A percentile compares a stretch with the other conserved stretches of the same genome.
Evolutionary conservation across 305 asterid species (phyloP).

Genomic region (Solanum hybrid): DNA sequence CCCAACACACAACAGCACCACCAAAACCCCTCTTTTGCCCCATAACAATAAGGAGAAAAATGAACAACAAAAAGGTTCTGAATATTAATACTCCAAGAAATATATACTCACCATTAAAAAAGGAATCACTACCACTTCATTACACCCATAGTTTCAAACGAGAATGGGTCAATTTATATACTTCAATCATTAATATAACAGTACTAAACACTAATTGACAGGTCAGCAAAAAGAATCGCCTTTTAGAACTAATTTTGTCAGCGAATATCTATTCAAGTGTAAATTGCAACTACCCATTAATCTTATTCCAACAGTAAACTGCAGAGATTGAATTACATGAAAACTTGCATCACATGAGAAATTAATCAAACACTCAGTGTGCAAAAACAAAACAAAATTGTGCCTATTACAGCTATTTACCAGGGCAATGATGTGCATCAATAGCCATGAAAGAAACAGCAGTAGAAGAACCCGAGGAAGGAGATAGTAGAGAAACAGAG

Average conservation of each 20-base stretch:
- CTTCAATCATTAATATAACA: neutral
- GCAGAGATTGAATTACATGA: neutral
- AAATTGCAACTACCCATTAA: neutral
- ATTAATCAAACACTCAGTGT: neutral
- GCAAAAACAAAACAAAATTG: neutral
- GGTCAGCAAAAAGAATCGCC: neutral
- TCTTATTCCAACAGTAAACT: neutral
- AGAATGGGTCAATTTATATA: neutral
- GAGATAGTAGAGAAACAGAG: constrained; percentile 37
- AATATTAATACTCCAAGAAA: neutral
- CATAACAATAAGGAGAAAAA: neutral
- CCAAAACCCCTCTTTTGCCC: neutral
- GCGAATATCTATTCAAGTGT: neutral
- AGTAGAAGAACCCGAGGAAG: constrained; percentile 39
- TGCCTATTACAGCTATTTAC: constrained; percentile 1
- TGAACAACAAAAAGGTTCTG: neutral
- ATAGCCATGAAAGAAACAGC: constrained; percentile 46
- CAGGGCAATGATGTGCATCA: constrained; percentile 81
- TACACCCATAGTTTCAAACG: neutral
- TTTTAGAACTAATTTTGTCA: neutral
- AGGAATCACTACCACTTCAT: neutral
- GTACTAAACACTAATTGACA: neutral
- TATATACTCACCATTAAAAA: neutral
- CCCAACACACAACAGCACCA: neutral
- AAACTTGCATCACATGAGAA: neutral